These are phyloP conservation scores for Talaromyces adpressus DNA, from an alignment of 495 filamentous ascomycete genomes.

Conservation along the genomic window DNA sequence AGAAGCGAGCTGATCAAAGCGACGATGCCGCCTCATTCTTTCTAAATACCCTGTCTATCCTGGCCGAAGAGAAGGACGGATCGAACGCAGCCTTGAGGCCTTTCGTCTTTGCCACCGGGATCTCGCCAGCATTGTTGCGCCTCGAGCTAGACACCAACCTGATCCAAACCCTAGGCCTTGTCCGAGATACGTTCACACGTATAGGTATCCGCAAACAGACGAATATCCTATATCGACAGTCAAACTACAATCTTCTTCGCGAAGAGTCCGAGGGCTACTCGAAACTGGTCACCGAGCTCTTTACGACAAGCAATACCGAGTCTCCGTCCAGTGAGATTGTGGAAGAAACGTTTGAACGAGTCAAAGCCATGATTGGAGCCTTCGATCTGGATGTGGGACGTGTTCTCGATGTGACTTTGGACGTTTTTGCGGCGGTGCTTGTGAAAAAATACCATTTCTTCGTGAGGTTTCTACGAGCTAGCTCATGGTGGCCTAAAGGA, in stretches of 20 bases:
- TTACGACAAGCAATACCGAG: constrained; percentile 64
- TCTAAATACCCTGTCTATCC: constrained; percentile 71
- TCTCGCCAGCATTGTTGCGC: constrained; percentile 69
- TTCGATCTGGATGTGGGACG: constrained; percentile 93
- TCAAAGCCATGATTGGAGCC: constrained; percentile 87
- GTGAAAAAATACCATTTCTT: constrained; percentile 87
- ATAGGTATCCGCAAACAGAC: constrained; percentile 84
- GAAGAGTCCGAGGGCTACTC: constrained; percentile 95
- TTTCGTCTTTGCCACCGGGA: constrained; percentile 61
- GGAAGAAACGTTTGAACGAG: constrained; percentile 63
- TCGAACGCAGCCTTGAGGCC: constrained; percentile 34
- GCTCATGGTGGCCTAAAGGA: constrained; percentile 93
- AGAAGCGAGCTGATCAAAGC: constrained; percentile 20
- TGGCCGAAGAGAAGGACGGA: constrained; percentile 61
- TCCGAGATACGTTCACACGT: constrained; percentile 76
- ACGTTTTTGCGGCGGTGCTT: constrained; percentile 79
- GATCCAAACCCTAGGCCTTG: constrained; percentile 66
- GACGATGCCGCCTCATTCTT: constrained; percentile 64
- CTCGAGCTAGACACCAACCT: constrained; percentile 71
- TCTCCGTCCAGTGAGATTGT: constrained; percentile 56
- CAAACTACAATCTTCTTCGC: constrained; percentile 90
- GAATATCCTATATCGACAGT: constrained; percentile 86
- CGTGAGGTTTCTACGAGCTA: constrained; percentile 78
- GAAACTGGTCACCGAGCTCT: constrained; percentile 83
- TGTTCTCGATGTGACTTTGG: constrained; percentile 85